Base-by-base conservation (phyloP, 495 filamentous ascomycete species). In the Copromyces sp. region DNA sequence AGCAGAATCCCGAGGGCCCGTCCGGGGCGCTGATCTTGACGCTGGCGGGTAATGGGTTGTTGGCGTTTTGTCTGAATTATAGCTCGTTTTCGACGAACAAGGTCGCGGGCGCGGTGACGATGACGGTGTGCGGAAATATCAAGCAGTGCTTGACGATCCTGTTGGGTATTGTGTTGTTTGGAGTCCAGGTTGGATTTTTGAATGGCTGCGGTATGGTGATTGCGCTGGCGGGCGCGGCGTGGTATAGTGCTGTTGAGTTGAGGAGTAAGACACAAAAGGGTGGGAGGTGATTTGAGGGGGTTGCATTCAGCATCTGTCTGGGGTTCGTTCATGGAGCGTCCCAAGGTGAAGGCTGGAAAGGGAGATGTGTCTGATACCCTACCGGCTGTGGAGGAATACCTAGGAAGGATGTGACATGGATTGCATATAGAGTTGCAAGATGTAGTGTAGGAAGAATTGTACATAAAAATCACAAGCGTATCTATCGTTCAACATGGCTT, bases 91-190 rank as follows among this genome's bases (percentile, higher is more conserved):
- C 83, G 38, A 84, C 88, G 29, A 89, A 89, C 74, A 87, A 87
- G 75, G 78, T 84, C 35, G 83, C 86, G 5, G 87, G 87, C 9
- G 87, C 87, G 8, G 73, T 89, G 72, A 88, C 85, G 9, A 87
- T 89, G 80, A 84, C 87, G 3, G 87, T 89, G 6, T 85, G 83
- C 32, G 88, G 83, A 40, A 89, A 89, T 70, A 78, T 89, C 68
- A 89, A 89, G 81, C 87, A 89, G 79, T 85, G 83, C 70, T 73
- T 89, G 59, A 88, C 87, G 2, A 84, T 89, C n/a, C 69, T 86
- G 42, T 68, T 89, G 39, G 85, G 87, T 29, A 84, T 88, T 39
- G 74, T 83, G 9, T 77, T 87, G 41, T 89, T 89, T 78, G 80
- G 83, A 20, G 80, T 89, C 45, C 74, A 78, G 68, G 83, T 89